These are phyloP conservation scores for Trichocladium uniseriatum DNA, from an alignment of 495 filamentous ascomycete genomes.

Conservation along the genomic window DNA sequence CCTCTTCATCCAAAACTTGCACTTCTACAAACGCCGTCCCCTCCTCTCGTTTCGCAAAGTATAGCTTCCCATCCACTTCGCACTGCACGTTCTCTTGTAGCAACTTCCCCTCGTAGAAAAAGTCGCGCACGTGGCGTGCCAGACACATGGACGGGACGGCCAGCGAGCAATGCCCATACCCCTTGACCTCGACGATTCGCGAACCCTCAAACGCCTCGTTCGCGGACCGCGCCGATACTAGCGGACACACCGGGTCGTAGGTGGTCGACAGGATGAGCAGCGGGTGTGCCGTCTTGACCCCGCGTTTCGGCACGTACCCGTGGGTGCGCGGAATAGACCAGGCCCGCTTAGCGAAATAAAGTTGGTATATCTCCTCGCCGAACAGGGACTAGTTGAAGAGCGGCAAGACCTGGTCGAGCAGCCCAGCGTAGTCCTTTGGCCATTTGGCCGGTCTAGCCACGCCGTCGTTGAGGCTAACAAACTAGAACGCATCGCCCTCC, in stretches of 20 bases:
- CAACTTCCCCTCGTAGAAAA: slow-evolving; percentile 31
- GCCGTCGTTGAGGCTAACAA: slow-evolving; percentile 30
- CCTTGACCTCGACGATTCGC: slow-evolving; percentile 33
- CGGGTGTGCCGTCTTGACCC: slow-evolving; percentile 32
- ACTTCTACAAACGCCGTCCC: neutral
- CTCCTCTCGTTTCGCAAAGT: slow-evolving; percentile 25
- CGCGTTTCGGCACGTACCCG: slow-evolving; percentile 24
- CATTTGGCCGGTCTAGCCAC: slow-evolving; percentile 21
- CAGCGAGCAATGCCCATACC: slow-evolving; percentile 39
- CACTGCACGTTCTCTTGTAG: slow-evolving; percentile 28
- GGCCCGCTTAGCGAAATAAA: slow-evolving; percentile 29
- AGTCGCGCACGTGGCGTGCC: slow-evolving; percentile 28
- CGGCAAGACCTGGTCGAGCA: slow-evolving; percentile 22
- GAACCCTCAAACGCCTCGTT: slow-evolving; percentile 32
- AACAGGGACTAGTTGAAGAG: slow-evolving; percentile 25
- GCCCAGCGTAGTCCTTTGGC: slow-evolving; percentile 12
- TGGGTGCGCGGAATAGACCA: slow-evolving; percentile 35
- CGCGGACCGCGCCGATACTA: slow-evolving; percentile 32
- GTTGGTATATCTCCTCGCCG: slow-evolving; percentile 10
- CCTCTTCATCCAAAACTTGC: slow-evolving; percentile 13
- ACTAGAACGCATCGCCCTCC: slow-evolving; percentile 10
- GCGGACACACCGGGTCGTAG: slow-evolving; percentile 37
- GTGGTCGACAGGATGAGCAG: slow-evolving; percentile 36
- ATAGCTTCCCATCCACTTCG: slow-evolving; percentile 24
- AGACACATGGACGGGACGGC: slow-evolving; percentile 33